Evolutionary conservation across 2,329 filamentous ascomycete genomes (phyloP), one percentile per base, ranked within the genome.

Genomic region (Bipolaris sorokiniana): DNA sequence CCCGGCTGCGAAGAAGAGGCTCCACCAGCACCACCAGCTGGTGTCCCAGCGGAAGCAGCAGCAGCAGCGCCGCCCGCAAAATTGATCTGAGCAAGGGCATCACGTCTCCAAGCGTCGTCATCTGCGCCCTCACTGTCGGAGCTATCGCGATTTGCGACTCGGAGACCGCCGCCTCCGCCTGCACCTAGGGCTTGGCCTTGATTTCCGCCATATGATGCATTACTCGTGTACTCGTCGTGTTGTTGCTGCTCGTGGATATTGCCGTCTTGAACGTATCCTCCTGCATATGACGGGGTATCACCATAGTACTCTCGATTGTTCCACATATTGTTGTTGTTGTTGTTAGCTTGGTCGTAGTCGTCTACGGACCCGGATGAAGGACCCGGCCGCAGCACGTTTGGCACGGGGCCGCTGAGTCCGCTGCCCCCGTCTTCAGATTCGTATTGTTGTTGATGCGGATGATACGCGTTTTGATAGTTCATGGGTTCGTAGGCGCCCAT

Each of bases 61-160:
- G 40, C 40, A 36, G 34, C 34, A n/a, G 46, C n/a, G 20, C 44
- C 52, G 2, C 59, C 56, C 4, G 46, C 61, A 18, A 62, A 58
- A 45, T 62, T 58, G 50, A 65, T 61, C 18, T 58, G 56, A n/a
- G 61, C 61, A 40, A 64, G 51, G n/a, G 58, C 54, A 45, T 63
- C 61, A 9, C 56, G 51, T n/a, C 44, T 57, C 61, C 61, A 65
- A 28, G 49, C 51, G 6, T 62, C 54, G n/a, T 56, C 54, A 20
- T 56, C 56, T 15, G 48, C 45, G 5, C 54, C 47, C 10, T 68
- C 58, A 54, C 64, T 64, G 59, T 74, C 59, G 40, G 60, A 66
- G 3, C 61, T 64, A 47, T 68, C 72, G 2, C 74, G 66, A 58
- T 81, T 81, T 38, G 79, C 78, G 5, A 82, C 73, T 47, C 78